Evolutionary conservation across 768 basidiomycete genomes (phyloP), one percentile per base, ranked within the genome.

Genomic region (Pisolithus tinctorius): DNA sequence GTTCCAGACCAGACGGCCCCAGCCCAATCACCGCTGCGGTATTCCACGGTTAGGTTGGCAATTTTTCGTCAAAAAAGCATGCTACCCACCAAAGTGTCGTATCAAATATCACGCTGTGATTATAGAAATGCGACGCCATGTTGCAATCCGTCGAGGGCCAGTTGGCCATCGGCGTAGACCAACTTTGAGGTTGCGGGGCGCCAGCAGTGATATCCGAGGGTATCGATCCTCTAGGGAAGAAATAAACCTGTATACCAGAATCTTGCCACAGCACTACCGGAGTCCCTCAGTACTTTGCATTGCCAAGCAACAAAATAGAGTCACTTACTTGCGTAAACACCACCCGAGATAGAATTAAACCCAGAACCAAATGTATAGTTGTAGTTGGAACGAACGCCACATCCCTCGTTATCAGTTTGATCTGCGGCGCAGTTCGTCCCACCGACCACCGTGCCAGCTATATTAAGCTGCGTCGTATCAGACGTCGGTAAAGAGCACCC

Each of bases 341-440:
- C 93, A 42, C 93, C 93, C 9, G 82, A 81, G 57, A 78, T 83
- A n/a, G 63, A 65, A 67, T 97, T 97, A 74, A 94, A 97, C 11
- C 74, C 81, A n/a, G 76, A 67, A n/a, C 93, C 93, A 62, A 88
- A 95, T 2, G 84, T 84, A 52, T 79, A 82, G 48, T 66, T 69
- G 47, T 74, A 71, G 30, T 66, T 63, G 8, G 84, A 79, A 9
- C 85, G 82, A 37, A 87, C 74, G 8, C 93, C 93, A 64, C 93
- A 97, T 20, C 92, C 91, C 61, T 82, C 74, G 54, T 91, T 89
- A 17, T 76, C 75, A 4, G 85, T 86, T n/a, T 80, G 75, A 25
- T 72, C 63, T 25, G 82, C 86, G 43, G 83, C 80, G 58, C 89
- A 90, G 64, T 91, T 77, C 3, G 81, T 84, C 49, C 81, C 81